Evolutionary conservation across 1,139 yeast genomes (phyloP).

Genomic region (Candida gigantensis): DNA sequence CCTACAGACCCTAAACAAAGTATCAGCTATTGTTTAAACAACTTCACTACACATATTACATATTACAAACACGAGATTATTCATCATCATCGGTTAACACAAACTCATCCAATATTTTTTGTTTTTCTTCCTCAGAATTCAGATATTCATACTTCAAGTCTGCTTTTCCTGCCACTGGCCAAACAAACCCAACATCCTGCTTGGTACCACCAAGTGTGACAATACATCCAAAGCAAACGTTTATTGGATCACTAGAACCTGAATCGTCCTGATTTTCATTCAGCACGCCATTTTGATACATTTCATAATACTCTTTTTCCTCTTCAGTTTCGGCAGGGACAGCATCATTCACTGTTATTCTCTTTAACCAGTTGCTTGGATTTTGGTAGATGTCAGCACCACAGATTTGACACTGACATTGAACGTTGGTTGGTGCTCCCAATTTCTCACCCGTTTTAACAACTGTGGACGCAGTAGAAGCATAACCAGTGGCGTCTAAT

Average conservation of each 20-base stretch:
- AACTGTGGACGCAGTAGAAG: constrained; percentile 92
- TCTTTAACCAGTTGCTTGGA: constrained; percentile 68
- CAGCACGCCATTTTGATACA: too few species aligned
- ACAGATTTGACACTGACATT: constrained; percentile 52
- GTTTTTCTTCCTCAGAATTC: constrained; percentile 25
- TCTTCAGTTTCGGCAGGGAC: constrained; percentile 52
- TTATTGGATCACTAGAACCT: too few species aligned
- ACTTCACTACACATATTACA: too few species aligned
- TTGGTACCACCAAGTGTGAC: constrained; percentile 54
- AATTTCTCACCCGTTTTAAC: constrained; percentile 86
- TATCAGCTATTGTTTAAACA: too few species aligned
- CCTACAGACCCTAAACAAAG: too few species aligned
- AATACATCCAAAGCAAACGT: constrained; percentile 78
- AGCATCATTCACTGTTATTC: constrained; percentile 67
- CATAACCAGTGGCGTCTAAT: constrained; percentile 74
- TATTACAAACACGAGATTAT: too few species aligned
- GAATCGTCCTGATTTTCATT: too few species aligned
- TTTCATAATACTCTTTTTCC: constrained; percentile 40
- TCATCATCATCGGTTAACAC: constrained; percentile 45
- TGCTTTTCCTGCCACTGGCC: constrained; percentile 47
- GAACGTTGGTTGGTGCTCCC: constrained; percentile 45
- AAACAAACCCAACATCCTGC: constrained; percentile 36
- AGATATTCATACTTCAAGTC: constrained; percentile 8
- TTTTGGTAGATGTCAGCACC: constrained; percentile 50
- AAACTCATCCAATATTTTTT: constrained; percentile 51